phyloP scores from a whole-genome alignment of 441 rosid genomes.

The Dalechampia spathulata region DNA sequence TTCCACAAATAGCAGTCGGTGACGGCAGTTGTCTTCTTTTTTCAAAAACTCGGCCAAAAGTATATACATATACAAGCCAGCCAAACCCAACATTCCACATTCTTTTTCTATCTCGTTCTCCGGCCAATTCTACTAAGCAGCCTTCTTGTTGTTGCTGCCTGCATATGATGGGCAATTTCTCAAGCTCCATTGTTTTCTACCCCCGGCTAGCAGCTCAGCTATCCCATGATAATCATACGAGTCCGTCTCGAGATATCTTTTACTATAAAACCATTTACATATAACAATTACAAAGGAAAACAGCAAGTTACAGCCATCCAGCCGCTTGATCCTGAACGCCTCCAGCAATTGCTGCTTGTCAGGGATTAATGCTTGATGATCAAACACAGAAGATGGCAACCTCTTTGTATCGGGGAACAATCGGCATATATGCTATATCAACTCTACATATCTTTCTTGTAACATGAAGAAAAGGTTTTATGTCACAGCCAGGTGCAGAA shows the following conservation, averaged over 20 bases:
- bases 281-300: slow-evolving; percentile 22
- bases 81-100: slow-evolving; percentile 27
- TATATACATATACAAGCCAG: slow-evolving; percentile 20
- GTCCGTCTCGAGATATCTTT: slow-evolving; percentile 34
- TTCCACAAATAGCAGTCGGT: too few relatives aligned
- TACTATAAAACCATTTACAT: slow-evolving; percentile 54
- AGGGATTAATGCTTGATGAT: slow-evolving; percentile 26
- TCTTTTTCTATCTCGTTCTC: slow-evolving; percentile 12
- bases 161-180: slow-evolving; percentile 22
- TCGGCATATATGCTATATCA: slow-evolving; percentile 21
- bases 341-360: slow-evolving; percentile 26
- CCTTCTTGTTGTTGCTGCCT: slow-evolving; percentile 25
- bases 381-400: slow-evolving; percentile 24
- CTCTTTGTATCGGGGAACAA: slow-evolving; percentile 20
- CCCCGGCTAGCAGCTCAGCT: slow-evolving; percentile 30
- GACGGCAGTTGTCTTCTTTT: too few relatives aligned
- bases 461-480: slow-evolving; percentile 1
- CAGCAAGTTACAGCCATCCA: slow-evolving; percentile 23
- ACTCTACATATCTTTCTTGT: background rate
- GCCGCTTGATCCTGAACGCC: slow-evolving; percentile 21
- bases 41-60: slow-evolving; percentile 27
- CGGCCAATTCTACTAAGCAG: slow-evolving; percentile 7
- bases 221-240: slow-evolving; percentile 13
- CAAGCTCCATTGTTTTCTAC: slow-evolving; percentile 10
- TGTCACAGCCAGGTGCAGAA: slow-evolving; percentile 57